Conservation (phyloP, 257 asterid genomes). For the Penstemon eatonii region DNA sequence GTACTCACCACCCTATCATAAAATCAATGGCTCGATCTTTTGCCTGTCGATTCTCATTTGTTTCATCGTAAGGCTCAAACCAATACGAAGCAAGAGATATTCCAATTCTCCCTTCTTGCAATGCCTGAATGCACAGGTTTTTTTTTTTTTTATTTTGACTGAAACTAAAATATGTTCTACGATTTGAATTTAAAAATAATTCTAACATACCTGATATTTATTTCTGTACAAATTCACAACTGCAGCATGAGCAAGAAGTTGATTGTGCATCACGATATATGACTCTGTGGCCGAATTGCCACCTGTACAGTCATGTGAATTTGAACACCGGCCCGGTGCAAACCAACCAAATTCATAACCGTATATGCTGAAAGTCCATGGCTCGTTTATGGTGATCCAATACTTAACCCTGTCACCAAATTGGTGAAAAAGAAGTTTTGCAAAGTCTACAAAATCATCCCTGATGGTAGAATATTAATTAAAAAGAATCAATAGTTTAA, state of each 20-base stretch:
- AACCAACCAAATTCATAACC: constrained; percentile 33
- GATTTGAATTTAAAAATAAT: not conserved
- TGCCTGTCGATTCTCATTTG: constrained; percentile 14
- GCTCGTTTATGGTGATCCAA: constrained; percentile 57
- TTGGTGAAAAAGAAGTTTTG: constrained; percentile 41
- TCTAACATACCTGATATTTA: constrained; percentile 40
- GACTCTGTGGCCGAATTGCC: constrained; percentile 51
- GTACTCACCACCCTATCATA: constrained; percentile 59
- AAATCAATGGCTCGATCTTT: constrained; percentile 56
- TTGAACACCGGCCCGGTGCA: constrained; percentile 51
- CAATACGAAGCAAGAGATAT: constrained; percentile 41
- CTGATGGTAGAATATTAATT: constrained; percentile 21
- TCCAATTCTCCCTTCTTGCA: constrained; percentile 43
- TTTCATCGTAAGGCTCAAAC: constrained; percentile 35
- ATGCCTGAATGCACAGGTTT: constrained; percentile 21
- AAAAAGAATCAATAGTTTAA: not conserved
- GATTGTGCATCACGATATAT: constrained; percentile 39
- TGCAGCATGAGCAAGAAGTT: constrained; percentile 47
- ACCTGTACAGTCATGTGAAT: constrained; percentile 28
- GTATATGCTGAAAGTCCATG: constrained; percentile 24
- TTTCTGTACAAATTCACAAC: constrained; percentile 35
- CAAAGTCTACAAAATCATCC: constrained; percentile 40
- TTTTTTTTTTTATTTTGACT: not conserved
- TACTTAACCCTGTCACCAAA: constrained; percentile 53
- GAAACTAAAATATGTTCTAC: too few species aligned